Evolutionary conservation across 225 moss, liverwort and hornwort genomes (phyloP), one percentile per base, ranked within the genome.

Genomic region (Rhytidiadelphus loreus): DNA sequence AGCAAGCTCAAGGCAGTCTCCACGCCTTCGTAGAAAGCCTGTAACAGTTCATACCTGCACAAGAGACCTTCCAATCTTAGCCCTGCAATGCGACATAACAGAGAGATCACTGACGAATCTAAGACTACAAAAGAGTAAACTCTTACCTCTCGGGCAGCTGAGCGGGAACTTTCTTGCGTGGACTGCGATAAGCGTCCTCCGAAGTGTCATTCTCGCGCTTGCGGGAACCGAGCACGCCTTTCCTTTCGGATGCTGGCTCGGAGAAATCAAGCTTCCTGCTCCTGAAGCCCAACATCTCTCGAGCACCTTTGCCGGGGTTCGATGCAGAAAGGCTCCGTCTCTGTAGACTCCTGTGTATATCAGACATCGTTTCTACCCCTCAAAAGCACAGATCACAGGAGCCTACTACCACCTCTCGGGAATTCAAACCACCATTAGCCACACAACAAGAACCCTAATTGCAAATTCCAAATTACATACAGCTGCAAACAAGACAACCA

Each of bases 21-120:
- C 82, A 97, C 89, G 11, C 97, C 96, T 91, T 99, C 97, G 43
- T 97, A 99, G 82, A 96, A 99, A 41, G 91, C 88, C 52, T 99
- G 92, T 82, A 99, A 83, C 32, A 96, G 59, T 33, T 89, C 94
- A 37, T 90, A 92, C 59, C 97, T 97, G 89, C 65, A 83, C 77
- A 82, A 28, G 2, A 25, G 69, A 17, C 55, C 11, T 13, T 39
- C 52, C 61, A 66, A 22, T 13, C 29, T 89, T 8, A 88, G 68
- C 20, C 57, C 75, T 30, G 59, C 83, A 82, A 59, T 63, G 48
- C 82, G 17, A 56, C 71, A 58, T 13, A 28, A 59, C 33, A 55
- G 22, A 35, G 6, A 12, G 7, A 53, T 22, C 83, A 56, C 15
- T 50, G 6, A 24, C 73, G 15, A 56, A 65, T 19, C 15, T 3